Conservation (phyloP, 2,329 filamentous ascomycete genomes). For the Ambrosiella cleistominuta region DNA sequence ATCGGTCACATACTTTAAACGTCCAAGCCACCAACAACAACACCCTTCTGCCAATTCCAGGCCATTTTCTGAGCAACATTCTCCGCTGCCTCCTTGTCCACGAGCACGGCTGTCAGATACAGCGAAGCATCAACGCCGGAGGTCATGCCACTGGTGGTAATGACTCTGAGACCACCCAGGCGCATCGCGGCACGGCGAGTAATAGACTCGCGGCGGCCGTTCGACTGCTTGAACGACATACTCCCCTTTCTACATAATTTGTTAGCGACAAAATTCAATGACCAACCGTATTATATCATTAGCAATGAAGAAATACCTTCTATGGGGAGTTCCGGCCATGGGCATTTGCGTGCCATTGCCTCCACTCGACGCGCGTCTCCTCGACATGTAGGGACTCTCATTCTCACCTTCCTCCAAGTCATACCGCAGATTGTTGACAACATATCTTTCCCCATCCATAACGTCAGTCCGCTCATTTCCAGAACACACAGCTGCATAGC, state of each 20-base stretch:
- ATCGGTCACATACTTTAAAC: slow-evolving; percentile 32
- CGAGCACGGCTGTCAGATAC: slow-evolving; percentile 71
- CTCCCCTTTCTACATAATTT: slow-evolving; percentile 50
- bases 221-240: slow-evolving; percentile 61
- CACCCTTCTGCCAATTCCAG: slow-evolving; percentile 72
- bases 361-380: too few relatives aligned
- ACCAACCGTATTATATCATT: too few relatives aligned
- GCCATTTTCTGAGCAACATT: slow-evolving; percentile 62
- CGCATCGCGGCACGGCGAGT: slow-evolving; percentile 60
- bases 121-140: slow-evolving; percentile 68
- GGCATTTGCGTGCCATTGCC: too few relatives aligned
- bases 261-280: slow-evolving; percentile 4
- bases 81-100: slow-evolving; percentile 56
- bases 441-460: slow-evolving; percentile 63
- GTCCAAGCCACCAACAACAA: slow-evolving; percentile 70
- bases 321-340: slow-evolving; percentile 29
- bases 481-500: slow-evolving; percentile 51
- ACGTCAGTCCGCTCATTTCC: slow-evolving; percentile 65
- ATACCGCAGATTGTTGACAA: slow-evolving; percentile 82
- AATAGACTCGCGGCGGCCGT: slow-evolving; percentile 61
- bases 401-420: slow-evolving; percentile 58
- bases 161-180: slow-evolving; percentile 50
- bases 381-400: slow-evolving; percentile 58
- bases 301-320: too few relatives aligned
- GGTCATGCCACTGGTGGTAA: slow-evolving; percentile 64